Evolutionary conservation across 805 yeast species (phyloP).

Genomic region (Metschnikowia lochheadii): DNA sequence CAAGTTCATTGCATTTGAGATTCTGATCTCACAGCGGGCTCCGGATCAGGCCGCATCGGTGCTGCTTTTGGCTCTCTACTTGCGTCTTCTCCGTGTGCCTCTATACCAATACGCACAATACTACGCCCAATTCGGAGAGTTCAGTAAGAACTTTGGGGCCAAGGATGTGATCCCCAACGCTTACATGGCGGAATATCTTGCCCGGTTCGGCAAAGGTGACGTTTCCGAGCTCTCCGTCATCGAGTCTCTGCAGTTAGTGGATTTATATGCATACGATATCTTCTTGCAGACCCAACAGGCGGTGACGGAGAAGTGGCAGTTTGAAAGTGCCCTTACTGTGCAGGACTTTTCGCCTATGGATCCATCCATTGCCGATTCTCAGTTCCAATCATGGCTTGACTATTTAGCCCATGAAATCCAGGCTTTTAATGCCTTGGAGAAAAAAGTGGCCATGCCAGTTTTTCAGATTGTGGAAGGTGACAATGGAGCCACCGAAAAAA

Average conservation of each 20-base stretch:
- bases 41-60: slow-evolving; percentile 21
- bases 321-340: slow-evolving; percentile 60
- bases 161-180: slow-evolving; percentile 21
- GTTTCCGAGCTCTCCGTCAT: slow-evolving; percentile 27
- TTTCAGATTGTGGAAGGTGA: neutral
- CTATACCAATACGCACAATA: slow-evolving; percentile 83
- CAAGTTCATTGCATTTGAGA: slow-evolving; percentile 53
- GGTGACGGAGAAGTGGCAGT: slow-evolving; percentile 65
- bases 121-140: slow-evolving; percentile 47
- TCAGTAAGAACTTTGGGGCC: slow-evolving; percentile 31
- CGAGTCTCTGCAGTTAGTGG: slow-evolving; percentile 41
- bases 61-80: slow-evolving; percentile 31
- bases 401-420: slow-evolving; percentile 57
- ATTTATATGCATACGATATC: slow-evolving; percentile 40
- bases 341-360: slow-evolving; percentile 49
- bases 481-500: neutral
- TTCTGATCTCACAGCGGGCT: neutral
- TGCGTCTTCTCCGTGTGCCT: slow-evolving; percentile 55
- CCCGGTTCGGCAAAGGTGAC: slow-evolving; percentile 20
- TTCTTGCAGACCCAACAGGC: slow-evolving; percentile 46
- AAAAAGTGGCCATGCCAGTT: neutral
- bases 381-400: slow-evolving; percentile 53
- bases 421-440: neutral
- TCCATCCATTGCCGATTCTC: slow-evolving; percentile 32
- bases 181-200: slow-evolving; percentile 19